A percentile compares a stretch with the other conserved stretches of the same genome.
Evolutionary conservation across 176 grass and related monocot genomes (phyloP).

Genomic region (Aegilops tauschii): DNA sequence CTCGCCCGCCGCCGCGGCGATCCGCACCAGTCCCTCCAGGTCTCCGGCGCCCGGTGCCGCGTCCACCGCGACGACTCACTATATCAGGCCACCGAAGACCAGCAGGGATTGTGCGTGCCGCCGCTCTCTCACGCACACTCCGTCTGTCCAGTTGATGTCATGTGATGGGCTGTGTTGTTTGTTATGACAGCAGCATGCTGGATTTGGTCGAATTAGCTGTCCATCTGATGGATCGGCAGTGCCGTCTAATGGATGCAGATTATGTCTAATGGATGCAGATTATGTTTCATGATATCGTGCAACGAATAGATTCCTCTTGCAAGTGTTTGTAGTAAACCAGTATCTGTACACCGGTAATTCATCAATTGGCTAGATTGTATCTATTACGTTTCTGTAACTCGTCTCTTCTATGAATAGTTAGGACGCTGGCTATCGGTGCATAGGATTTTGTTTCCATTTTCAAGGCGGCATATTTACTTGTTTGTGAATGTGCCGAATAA

Average conservation of each 20-base stretch:
- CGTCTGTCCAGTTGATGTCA: background rate
- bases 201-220: background rate
- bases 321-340: background rate
- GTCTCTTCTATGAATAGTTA: background rate
- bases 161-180: background rate
- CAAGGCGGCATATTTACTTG: background rate
- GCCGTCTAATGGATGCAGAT: background rate
- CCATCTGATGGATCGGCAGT: background rate
- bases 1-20: constrained; percentile 88
- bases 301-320: background rate
- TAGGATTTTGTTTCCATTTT: background rate
- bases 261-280: background rate
- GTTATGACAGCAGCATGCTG: background rate
- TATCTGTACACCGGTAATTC: background rate
- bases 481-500: background rate
- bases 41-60: constrained; percentile 71
- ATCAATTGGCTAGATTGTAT: background rate
- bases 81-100: constrained; percentile 94
- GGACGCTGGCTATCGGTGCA: background rate
- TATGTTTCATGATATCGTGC: background rate
- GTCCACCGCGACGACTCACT: constrained; percentile 86
- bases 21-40: constrained; percentile 85
- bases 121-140: background rate
- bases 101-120: constrained; percentile 80
- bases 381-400: background rate